A percentile compares a stretch with the other conserved stretches of the same genome.
Conservation (phyloP, 352 stramenopile species). For the Phytophthora europaea region DNA sequence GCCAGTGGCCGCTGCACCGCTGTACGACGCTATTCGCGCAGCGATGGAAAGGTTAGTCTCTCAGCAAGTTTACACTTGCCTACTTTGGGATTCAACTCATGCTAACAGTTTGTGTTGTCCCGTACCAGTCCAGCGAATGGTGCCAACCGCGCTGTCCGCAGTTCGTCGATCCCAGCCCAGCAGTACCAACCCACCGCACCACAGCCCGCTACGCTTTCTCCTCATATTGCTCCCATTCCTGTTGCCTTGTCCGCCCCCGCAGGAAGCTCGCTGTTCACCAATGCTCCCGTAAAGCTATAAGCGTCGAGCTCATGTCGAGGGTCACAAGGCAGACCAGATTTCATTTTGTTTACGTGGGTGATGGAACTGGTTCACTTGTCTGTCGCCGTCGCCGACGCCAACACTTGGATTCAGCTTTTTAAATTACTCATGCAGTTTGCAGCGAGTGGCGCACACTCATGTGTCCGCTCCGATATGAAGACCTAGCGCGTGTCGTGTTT, state of each 20-base stretch:
- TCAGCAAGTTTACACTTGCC: background rate
- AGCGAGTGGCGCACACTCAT: background rate
- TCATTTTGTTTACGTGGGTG: background rate
- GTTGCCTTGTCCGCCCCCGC: constrained; percentile 29
- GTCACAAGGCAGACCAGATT: constrained; percentile 10
- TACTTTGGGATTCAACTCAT: constrained; percentile 8
- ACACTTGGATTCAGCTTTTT: constrained; percentile 35
- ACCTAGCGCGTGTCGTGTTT: background rate
- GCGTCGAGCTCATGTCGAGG: background rate
- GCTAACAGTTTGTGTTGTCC: constrained; percentile 4
- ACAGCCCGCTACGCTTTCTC: constrained; percentile 2
- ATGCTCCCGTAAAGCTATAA: constrained; percentile 59
- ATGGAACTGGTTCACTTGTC: constrained; percentile 12
- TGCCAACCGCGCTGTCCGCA: constrained; percentile 55
- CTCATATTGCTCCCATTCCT: constrained; percentile 9
- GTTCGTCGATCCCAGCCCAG: constrained; percentile 19
- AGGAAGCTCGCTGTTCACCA: constrained; percentile 41
- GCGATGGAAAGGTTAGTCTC: constrained; percentile 71
- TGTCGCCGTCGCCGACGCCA: background rate
- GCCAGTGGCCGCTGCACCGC: constrained; percentile 80
- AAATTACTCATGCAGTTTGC: constrained; percentile 39
- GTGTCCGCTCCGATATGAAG: background rate
- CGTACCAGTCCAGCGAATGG: constrained; percentile 66
- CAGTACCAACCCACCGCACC: constrained; percentile 7
- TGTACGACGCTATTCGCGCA: constrained; percentile 87